Evolutionary conservation across 1,284 basidiomycete species (phyloP), one percentile per base, ranked within the genome.

Genomic region (Boletus sp.): DNA sequence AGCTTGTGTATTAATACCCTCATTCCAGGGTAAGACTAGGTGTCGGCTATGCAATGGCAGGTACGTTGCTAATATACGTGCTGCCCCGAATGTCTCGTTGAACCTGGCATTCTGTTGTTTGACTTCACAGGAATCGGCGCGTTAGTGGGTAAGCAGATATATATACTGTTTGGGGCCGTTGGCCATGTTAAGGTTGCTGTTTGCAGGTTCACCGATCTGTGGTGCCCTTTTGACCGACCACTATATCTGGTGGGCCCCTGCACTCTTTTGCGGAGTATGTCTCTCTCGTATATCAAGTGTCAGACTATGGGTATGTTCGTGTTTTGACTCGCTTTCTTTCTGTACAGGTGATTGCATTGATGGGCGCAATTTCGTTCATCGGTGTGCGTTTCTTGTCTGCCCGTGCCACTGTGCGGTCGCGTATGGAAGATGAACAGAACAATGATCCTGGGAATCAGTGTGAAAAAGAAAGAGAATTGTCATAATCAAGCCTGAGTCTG

Each of bases 211-310:
- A 4, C 74, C 74, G 3, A 74, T 73, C 19, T 68, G 64, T 23
- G 71, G 72, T 35, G 70, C 70, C n/a, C 67, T 76, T n/a, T 33
- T 76, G 35, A 71, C 71, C 4, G 7, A 19, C 5, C 59, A 44
- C 31, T 74, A 75, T 55, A 50, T 62, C 35, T 76, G 74, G 74
- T 74, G 67, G 70, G 71, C 63, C 4, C 67, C 74, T 7, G 66
- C 61, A 7, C n/a, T 70, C 17, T 74, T 76, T 58, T 71, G 63
- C 55, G 68, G 58, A 52, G 74, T 72, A 63, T 19, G 71, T 60
- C 44, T 19, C 6, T 57, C 27, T 47, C 25, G 28, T n/a, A 23
- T 23, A 25, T 54, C n/a, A 14, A 5, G 7, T 16, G 19, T 11
- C 19, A 30, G 14, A 35, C 16, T 7, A n/a, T 43, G 6, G 6